Evolutionary conservation across 2,329 filamentous ascomycete species (phyloP).

Genomic region (Fusarium setosum): DNA sequence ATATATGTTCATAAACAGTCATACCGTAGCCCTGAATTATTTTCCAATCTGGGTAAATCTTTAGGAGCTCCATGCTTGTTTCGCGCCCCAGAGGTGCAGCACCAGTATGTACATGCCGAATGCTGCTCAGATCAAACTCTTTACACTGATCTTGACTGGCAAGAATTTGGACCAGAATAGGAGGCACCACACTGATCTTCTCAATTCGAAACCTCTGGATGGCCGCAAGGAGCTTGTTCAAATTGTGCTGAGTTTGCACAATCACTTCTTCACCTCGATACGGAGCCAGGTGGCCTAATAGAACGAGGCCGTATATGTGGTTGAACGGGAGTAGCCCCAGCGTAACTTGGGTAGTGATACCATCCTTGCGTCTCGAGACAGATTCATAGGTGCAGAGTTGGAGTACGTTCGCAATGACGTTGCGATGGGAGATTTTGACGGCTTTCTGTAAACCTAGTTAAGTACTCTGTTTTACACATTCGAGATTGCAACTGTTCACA

Average conservation of each 20-base stretch:
- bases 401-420: constrained; percentile 80
- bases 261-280: constrained; percentile 80
- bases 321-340: constrained; percentile 76
- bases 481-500: constrained; percentile 26
- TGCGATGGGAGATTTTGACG: constrained; percentile 83
- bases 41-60: not conserved
- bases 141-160: not conserved
- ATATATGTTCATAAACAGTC: not conserved
- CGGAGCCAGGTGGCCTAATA: not conserved
- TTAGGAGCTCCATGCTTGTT: not conserved
- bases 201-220: not conserved
- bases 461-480: constrained; percentile 42
- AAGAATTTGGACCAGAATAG: not conserved
- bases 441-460: constrained; percentile 70
- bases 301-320: too few relatives aligned
- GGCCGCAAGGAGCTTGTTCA: constrained; percentile 64
- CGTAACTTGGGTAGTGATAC: constrained; percentile 54
- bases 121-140: not conserved
- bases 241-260: constrained; percentile 79
- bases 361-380: constrained; percentile 47
- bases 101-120: not conserved
- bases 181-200: not conserved
- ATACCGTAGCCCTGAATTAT: not conserved
- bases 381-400: constrained; percentile 64
- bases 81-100: not conserved